Percentiles rank a stretch among this genome's conserved stretches.
Conservation (phyloP, 352 stramenopile genomes). For the Peronospora belbahrii region DNA sequence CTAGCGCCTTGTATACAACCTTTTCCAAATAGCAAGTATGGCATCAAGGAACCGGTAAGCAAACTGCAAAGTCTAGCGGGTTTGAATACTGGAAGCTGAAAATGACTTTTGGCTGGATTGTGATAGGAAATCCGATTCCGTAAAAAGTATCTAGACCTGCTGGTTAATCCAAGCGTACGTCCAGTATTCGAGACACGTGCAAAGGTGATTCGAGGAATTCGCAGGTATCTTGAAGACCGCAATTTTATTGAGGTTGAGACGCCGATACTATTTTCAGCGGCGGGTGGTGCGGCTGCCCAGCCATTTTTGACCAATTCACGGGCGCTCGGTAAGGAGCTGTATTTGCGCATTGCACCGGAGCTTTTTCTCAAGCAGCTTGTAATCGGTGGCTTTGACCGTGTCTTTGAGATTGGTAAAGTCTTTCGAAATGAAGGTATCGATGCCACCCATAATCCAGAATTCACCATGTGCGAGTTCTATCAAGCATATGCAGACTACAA, state of each 20-base stretch:
- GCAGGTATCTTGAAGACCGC: conserved; percentile 60
- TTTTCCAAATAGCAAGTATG: conserved; percentile 91
- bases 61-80: neutral
- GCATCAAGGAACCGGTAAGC: conserved; percentile 80
- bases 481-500: conserved; percentile 98
- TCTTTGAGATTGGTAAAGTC: conserved; percentile 98
- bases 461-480: conserved; percentile 99
- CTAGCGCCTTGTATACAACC: conserved; percentile 92
- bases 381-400: conserved; percentile 94
- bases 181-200: conserved; percentile 91
- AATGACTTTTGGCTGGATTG: conserved; percentile 23
- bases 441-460: conserved; percentile 98
- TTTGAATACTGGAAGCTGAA: neutral
- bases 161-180: conserved; percentile 91
- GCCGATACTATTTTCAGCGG: conserved; percentile 97
- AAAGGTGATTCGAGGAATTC: conserved; percentile 64
- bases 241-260: conserved; percentile 92
- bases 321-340: conserved; percentile 93
- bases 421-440: conserved; percentile 98
- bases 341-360: conserved; percentile 94
- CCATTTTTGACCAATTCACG: conserved; percentile 98
- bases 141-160: conserved; percentile 97
- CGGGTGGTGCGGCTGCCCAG: conserved; percentile 93
- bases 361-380: conserved; percentile 96
- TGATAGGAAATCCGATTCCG: conserved; percentile 96